Base-by-base conservation (phyloP, 1,284 basidiomycete species). In the Porodaedalea pini region DNA sequence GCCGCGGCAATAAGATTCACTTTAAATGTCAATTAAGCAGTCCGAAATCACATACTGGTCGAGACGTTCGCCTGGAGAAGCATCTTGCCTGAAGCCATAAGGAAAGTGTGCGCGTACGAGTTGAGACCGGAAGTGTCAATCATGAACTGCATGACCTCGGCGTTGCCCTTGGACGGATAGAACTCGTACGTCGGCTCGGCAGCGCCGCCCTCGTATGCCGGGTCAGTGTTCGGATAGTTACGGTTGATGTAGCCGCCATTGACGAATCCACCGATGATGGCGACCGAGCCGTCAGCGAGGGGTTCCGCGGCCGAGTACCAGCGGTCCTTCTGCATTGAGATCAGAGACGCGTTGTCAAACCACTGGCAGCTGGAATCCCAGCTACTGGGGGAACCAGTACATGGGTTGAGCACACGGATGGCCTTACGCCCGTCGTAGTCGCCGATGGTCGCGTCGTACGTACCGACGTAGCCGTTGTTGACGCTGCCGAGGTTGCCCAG, bases 291-390 rank as follows among this genome's bases (percentile, higher is more conserved):
- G 64, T 90, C 80, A 0, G 76, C 85, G 2, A 89, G 77, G 6
- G 86, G 73, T 68, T 92, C 89, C 43, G 92, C 91, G 10, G 90
- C 85, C 27, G 93, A 93, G 63, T 95, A 95, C 93, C 92, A 96
- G 17, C 94, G 81, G 63, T 81, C 73, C 56, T 78, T 81, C 62
- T 90, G 83, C 86, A 95, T 92, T 40, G 84, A 77, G 39, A 91
- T 76, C 0, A 80, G 63, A 0, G 74, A 73, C 0, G 84, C 75
- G 56, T 92, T 78, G 69, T 95, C 91, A 65, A 82, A 85, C 91
- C 91, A 94, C 61, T 86, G 75, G 66, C 92, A 94, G 1, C 74
- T 65, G 3, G 78, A 2, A 17, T 73, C 72, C n/a, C 70, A 62
- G 56, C 79, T 74, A 61, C 80, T 67, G 62, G 85, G 79, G 31